Base-by-base conservation (phyloP, 352 stramenopile species). In the Phytopythium delawarense region DNA sequence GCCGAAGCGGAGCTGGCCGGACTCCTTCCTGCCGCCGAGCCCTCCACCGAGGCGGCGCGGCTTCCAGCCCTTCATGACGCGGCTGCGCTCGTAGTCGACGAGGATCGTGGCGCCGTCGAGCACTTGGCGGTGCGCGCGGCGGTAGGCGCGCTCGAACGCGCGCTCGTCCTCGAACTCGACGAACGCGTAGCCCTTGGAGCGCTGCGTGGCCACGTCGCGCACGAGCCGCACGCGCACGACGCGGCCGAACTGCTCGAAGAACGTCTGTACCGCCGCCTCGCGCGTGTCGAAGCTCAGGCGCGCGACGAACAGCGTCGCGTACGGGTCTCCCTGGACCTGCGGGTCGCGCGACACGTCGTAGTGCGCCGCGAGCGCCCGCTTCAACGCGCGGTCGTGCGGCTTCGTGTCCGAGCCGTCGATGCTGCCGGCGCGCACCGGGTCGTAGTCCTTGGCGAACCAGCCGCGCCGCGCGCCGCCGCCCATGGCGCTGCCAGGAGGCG, bases 51-150 rank as follows among this genome's bases (percentile, higher is more conserved):
- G 64, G n/a, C 86, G 78, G 11, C 86, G 73, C 6, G 86, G 86
- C 34, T 95, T 95, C 86, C 86, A 95, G 1, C 79, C 82, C 16
- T 76, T 73, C 82, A 95, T 92, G 37, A 91, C 79, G 35, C 86
- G 76, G 55, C 77, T 78, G 39, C 86, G 81, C 61, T 94, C 86
- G 61, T 76, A 94, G 40, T 93, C 86, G 42, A 93, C 86, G 15
- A 94, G 70, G 28, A 94, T 79, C 0, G 60, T 60, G 42, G 70
- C 78, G 6, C 79, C 84, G 49, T 94, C 86, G 49, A 93, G 70
- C 45, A 75, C 66, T 0, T 67, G 71, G 23, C 73, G 67, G 61
- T 94, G 78, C n/a, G 77, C 69, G 13, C 72, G 61, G 42, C 68
- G 64, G 55, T 92, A 93, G 9, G 86, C 86, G 34, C 61, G 63